Base-by-base conservation (phyloP, 257 asterid genomes). In the Solanum medicagineum region DNA sequence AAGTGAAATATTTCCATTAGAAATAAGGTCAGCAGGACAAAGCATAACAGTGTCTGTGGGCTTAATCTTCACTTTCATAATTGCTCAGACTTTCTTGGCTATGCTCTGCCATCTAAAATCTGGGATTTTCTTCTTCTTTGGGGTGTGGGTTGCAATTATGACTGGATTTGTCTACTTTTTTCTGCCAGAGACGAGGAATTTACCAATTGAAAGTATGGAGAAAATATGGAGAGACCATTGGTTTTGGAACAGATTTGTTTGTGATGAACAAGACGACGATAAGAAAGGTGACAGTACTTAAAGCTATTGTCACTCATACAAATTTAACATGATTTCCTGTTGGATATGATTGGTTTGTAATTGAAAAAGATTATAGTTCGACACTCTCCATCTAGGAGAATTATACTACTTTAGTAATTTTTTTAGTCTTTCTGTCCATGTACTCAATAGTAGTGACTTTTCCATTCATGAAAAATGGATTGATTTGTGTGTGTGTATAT, bases 1-100 rank as follows among this genome's bases (percentile, higher is more conserved):
- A 6, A 91, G 95, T 54, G 95, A 92, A 86, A 91, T 92, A 0
- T 92, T 87, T 45, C 92, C 95, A 7, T 44, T 91, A 86, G 95
- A 92, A 17, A 89, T 91, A 5, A 71, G 95, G 13, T 92, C 95
- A 12, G 90, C 93, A 1, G 93, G 89, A n/a, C 93, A 92, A 80
- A 92, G 92, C 29, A 85, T 92, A 2, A 85, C 86, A 1, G 92
- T 89, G 29, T 88, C 90, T 0, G 88, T 87, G 4, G 87, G 87
- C 8, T 87, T 92, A 51, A 12, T 89, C 0, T 89, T 87, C 71
- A 92, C 88, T 6, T 92, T 91, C 79, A 2, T 92, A 22, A 85
- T 91, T 11, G 92, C 90, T 54, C 95, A 92, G 66, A 84, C 85
- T 10, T 92, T 92, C 85, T 81, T 90, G 65, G 74, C 90, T 4